Conservation (phyloP, 2,329 filamentous ascomycete species). For the Fusarium virguliforme region DNA sequence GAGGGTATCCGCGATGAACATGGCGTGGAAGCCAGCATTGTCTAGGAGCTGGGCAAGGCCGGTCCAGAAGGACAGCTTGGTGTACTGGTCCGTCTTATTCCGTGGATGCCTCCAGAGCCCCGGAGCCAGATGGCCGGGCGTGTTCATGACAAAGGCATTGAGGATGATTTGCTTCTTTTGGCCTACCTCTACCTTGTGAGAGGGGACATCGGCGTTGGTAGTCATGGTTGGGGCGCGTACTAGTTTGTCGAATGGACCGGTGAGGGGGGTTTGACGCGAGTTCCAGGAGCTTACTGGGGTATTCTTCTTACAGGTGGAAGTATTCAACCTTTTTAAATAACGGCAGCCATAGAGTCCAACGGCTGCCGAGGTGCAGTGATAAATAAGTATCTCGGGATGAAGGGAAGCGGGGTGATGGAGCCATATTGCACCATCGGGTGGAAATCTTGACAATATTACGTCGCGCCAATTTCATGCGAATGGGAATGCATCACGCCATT, state of each 20-base stretch:
- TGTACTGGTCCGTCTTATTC: constrained; percentile 43
- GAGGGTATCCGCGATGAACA: constrained; percentile 43
- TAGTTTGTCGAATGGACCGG: too few species aligned
- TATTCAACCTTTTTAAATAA: too few species aligned
- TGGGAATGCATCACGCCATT: too few species aligned
- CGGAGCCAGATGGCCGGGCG: constrained; percentile 34
- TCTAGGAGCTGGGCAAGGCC: constrained; percentile 63
- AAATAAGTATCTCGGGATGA: not conserved
- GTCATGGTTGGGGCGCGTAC: not conserved
- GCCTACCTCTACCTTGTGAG: not conserved
- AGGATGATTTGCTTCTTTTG: constrained; percentile 6
- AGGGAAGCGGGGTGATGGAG: not conserved
- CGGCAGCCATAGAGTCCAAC: too few species aligned
- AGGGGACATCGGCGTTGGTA: not conserved
- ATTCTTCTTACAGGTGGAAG: not conserved
- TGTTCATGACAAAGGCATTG: constrained; percentile 29
- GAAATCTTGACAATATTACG: not conserved
- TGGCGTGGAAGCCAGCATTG: constrained; percentile 64
- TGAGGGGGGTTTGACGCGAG: not conserved
- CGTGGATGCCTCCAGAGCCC: constrained; percentile 43
- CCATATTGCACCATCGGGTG: not conserved
- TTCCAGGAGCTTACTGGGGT: not conserved
- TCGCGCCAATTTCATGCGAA: not conserved
- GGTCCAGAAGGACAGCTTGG: constrained; percentile 61
- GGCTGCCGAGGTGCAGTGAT: too few species aligned